Percentiles rank a stretch among this genome's conserved stretches.
Conservation (phyloP, 768 basidiomycete species). For the Psilocybe subaeruginosa region DNA sequence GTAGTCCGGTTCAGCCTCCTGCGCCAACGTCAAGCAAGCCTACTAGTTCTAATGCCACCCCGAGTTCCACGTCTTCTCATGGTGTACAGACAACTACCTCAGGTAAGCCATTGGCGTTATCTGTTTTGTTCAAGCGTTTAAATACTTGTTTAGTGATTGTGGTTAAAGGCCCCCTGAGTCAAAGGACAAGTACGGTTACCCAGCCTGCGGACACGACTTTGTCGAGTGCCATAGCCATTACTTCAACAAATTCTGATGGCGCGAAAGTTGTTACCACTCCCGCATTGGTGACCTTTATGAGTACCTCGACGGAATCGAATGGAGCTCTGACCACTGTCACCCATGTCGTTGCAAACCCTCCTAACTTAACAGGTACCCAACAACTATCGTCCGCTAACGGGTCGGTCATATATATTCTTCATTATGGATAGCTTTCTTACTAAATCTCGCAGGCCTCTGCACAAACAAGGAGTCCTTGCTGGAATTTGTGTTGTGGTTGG, state of each 20-base stretch:
- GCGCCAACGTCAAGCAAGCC: not conserved
- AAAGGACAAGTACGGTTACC: constrained; percentile 22
- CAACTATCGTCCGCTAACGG: constrained; percentile 12
- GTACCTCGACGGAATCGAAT: constrained; percentile 46
- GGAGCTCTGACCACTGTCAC: constrained; percentile 52
- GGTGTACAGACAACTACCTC: constrained; percentile 18
- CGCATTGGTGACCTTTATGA: constrained; percentile 47
- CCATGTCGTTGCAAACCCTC: constrained; percentile 54
- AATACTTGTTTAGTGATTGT: constrained; percentile 14
- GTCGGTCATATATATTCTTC: constrained; percentile 5
- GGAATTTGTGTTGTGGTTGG: constrained; percentile 77
- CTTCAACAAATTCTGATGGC: constrained; percentile 41
- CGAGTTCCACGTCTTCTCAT: constrained; percentile 12
- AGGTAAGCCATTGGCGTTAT: constrained; percentile 1
- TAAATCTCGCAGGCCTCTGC: constrained; percentile 53
- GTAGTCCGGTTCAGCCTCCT: constrained; percentile 3
- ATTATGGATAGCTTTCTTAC: not conserved
- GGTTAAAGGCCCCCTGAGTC: constrained; percentile 7
- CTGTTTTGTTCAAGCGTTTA: not conserved
- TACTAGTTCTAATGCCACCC: not conserved
- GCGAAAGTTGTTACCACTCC: constrained; percentile 44
- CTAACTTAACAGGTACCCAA: constrained; percentile 13
- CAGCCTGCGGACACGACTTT: constrained; percentile 21
- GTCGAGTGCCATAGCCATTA: constrained; percentile 42
- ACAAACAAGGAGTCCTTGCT: constrained; percentile 68